A percentile compares a stretch with the other conserved stretches of the same genome.
Conservation (phyloP, 495 filamentous ascomycete species). For the Lophium mytilinum region DNA sequence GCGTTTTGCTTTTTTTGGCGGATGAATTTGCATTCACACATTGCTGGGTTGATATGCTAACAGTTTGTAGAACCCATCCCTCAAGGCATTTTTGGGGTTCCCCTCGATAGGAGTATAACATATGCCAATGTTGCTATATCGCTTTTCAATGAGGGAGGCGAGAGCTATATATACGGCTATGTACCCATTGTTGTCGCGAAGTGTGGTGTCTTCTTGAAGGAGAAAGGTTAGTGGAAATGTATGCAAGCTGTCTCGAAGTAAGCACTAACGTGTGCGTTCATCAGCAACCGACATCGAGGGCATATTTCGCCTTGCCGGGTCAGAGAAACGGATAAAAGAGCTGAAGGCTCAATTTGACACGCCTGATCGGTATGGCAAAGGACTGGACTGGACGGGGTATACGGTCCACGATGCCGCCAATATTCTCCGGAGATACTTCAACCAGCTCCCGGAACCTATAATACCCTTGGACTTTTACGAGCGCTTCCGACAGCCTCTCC, state of each 20-base stretch:
- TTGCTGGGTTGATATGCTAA: background rate
- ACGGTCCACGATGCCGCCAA: conserved; percentile 99
- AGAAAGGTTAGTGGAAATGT: conserved; percentile 66
- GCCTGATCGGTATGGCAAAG: conserved; percentile 93
- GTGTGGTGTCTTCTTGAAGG: conserved; percentile 95
- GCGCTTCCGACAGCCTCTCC: conserved; percentile 76
- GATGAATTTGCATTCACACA: background rate
- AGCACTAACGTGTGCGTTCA: background rate
- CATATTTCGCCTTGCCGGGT: conserved; percentile 92
- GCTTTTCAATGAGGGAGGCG: conserved; percentile 77
- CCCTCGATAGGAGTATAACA: conserved; percentile 85
- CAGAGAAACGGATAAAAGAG: conserved; percentile 97
- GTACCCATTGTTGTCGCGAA: conserved; percentile 98
- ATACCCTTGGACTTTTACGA: conserved; percentile 93
- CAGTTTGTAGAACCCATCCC: conserved; percentile 26
- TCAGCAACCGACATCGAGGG: conserved; percentile 92
- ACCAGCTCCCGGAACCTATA: conserved; percentile 90
- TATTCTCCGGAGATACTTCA: conserved; percentile 89
- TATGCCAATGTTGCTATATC: conserved; percentile 99
- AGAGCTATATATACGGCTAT: conserved; percentile 97
- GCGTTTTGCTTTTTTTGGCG: conserved; percentile 2
- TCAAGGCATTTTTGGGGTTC: conserved; percentile 83
- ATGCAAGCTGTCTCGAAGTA: background rate
- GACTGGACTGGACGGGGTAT: conserved; percentile 92
- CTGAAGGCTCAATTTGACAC: conserved; percentile 86